These are phyloP conservation scores for Suillus sp. DNA, from an alignment of 768 basidiomycete genomes.

Conservation along the genomic window DNA sequence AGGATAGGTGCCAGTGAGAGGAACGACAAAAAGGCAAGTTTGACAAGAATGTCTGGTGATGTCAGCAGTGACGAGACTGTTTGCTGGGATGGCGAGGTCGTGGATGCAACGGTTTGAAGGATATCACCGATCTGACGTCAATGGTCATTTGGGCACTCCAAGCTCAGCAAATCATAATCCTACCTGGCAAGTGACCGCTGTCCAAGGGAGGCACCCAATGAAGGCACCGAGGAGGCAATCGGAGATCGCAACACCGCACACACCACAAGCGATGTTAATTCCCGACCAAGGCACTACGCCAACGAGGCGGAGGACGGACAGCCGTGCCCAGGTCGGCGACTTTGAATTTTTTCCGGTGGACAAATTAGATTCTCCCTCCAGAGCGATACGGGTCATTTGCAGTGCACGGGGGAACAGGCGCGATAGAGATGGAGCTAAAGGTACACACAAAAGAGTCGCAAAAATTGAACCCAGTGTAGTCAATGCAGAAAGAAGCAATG, in stretches of 20 bases:
- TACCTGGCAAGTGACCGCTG: constrained; percentile 89
- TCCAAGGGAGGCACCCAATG: constrained; percentile 86
- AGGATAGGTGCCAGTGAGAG: constrained; percentile 88
- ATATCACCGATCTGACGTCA: constrained; percentile 76
- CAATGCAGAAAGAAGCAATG: constrained; percentile 77
- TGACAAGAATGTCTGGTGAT: constrained; percentile 80
- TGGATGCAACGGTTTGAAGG: constrained; percentile 78
- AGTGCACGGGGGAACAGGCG: constrained; percentile 83
- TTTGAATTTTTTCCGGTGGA: constrained; percentile 38
- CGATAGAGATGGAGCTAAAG: constrained; percentile 81
- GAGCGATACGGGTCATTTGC: constrained; percentile 78
- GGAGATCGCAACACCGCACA: constrained; percentile 74
- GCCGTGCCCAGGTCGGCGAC: constrained; percentile 72
- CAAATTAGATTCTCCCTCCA: constrained; percentile 65
- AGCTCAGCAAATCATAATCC: constrained; percentile 27
- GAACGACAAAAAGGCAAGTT: constrained; percentile 80
- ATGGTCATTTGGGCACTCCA: constrained; percentile 10
- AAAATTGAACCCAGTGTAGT: constrained; percentile 86
- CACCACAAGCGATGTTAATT: constrained; percentile 95
- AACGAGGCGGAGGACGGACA: constrained; percentile 85
- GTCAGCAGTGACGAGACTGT: constrained; percentile 84
- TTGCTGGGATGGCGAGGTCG: constrained; percentile 68
- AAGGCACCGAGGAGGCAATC: constrained; percentile 83
- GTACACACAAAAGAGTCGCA: constrained; percentile 78
- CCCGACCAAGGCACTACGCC: constrained; percentile 97